Base-by-base conservation (phyloP, 148 eudicot genomes). In the Nepenthes mirabilis region DNA sequence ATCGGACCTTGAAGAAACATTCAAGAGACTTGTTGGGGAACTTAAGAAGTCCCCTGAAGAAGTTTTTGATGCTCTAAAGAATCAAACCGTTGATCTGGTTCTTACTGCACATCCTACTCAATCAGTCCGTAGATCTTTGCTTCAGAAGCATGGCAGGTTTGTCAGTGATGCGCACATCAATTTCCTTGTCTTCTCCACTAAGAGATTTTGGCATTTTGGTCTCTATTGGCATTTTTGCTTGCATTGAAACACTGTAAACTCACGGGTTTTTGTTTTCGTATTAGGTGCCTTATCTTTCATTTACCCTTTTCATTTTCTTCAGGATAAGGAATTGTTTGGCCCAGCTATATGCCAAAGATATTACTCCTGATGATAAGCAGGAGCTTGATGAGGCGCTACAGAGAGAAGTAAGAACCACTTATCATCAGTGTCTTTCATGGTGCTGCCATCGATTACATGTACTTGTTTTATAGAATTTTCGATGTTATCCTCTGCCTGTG, bases 41-140 rank as follows among this genome's bases (percentile, higher is more conserved):
- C 75, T 91, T 63, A 85, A 83, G 54, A 91, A 91, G 79, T 80
- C 98, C 43, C 98, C 98, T 13, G 75, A 83, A 76, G 95, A 91
- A 71, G 77, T 91, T 48, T 91, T 91, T 65, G 91, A 86, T 77
- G 98, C 98, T 37, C 64, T 91, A 49, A 91, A 91, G 80, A 86
- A 91, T 67, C 98, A 91, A 62, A 91, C 98, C 32, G 96, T 91
- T 6, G 96, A 88, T 76, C 80, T 91, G 57, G 98, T 91, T 59
- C 68, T 91, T 5, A 91, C 98, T 56, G 98, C 98, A 60, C 98
- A 91, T 68, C 98, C 98, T 51, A 91, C 96, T 33, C 98, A 91
- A 62, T 88, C 96, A 3, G 88, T 91, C 34, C 80, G 96, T 37
- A 73, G 98, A 76, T 91, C 98, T 23, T 77, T 91, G 84, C 98